A percentile compares a stretch with the other conserved stretches of the same genome.
phyloP scores from a whole-genome alignment of 2,329 filamentous ascomycete species.

The Niveomyces coronatus region DNA sequence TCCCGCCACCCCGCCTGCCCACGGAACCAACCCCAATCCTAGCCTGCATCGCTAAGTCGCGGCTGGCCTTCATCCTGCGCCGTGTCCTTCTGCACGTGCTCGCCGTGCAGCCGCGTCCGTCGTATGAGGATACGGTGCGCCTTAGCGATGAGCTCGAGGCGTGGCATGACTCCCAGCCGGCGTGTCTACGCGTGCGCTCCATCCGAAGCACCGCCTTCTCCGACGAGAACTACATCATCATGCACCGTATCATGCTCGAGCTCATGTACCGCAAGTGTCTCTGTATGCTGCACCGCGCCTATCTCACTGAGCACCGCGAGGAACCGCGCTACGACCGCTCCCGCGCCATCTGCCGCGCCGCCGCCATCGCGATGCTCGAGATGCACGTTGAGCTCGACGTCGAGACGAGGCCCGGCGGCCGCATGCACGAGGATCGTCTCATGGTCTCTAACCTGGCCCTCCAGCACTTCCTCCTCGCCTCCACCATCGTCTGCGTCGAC shows the following conservation, averaged over 20 bases:
- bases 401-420: constrained; percentile 37
- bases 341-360: constrained; percentile 29
- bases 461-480: constrained; percentile 48
- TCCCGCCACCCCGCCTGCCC: constrained; percentile 32
- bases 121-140: constrained; percentile 24
- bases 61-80: constrained; percentile 32
- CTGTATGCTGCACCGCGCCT: constrained; percentile 40
- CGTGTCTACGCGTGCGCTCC: constrained; percentile 29
- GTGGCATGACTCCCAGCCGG: constrained; percentile 27
- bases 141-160: constrained; percentile 31
- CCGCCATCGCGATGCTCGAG: constrained; percentile 33
- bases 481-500: constrained; percentile 49
- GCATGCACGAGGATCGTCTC: constrained; percentile 41
- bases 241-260: constrained; percentile 39
- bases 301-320: constrained; percentile 29
- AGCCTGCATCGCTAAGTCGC: constrained; percentile 32
- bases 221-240: constrained; percentile 33
- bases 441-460: constrained; percentile 42
- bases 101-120: constrained; percentile 22
- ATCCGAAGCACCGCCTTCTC: constrained; percentile 33
- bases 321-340: constrained; percentile 29
- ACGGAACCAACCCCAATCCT: constrained; percentile 34
- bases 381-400: constrained; percentile 37
- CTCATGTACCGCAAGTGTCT: constrained; percentile 37
- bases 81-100: constrained; percentile 32